phyloP scores from a whole-genome alignment of 495 filamentous ascomycete genomes.

The Hypomontagnella monticulosa region DNA sequence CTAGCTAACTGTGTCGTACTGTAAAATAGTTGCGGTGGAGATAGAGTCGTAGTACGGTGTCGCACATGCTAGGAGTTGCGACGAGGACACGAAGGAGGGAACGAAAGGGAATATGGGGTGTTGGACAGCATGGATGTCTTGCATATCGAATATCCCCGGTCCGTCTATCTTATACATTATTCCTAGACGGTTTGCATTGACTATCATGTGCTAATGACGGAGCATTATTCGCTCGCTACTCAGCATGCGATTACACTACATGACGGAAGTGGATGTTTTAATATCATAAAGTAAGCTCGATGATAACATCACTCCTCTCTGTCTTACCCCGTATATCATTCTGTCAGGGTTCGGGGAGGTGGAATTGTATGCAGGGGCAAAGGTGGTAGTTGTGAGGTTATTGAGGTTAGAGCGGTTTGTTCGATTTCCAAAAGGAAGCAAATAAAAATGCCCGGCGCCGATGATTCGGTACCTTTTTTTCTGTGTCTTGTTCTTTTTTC shows the following conservation, averaged over 20 bases:
- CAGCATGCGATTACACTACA: conserved; percentile 1
- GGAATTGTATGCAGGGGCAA: no score
- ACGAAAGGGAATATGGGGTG: conserved; percentile 5
- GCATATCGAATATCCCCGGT: conserved; percentile 25
- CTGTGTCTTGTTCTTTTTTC: conserved; percentile 19
- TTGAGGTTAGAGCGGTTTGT: conserved; percentile 14
- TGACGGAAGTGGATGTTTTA: conserved; percentile 2
- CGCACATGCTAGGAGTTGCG: conserved; percentile 38
- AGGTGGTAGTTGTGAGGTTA: background rate
- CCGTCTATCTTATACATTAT: background rate
- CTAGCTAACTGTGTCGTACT: background rate
- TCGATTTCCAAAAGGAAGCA: conserved; percentile 12
- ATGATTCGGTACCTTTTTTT: conserved; percentile 22
- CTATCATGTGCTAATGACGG: background rate
- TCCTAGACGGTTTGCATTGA: conserved; percentile 12
- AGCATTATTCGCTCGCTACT: conserved; percentile 16
- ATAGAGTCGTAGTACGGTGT: conserved; percentile 21
- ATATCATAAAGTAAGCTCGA: conserved; percentile 28
- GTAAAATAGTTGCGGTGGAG: conserved; percentile 9
- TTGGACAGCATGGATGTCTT: conserved; percentile 30
- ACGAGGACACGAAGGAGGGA: conserved; percentile 4
- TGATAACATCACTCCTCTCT: conserved; percentile 15
- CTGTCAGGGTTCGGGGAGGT: no score
- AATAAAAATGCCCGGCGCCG: conserved; percentile 36
- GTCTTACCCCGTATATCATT: conserved; percentile 6